Base-by-base conservation (phyloP, 2,329 filamentous ascomycete genomes). In the Neopestalotiopsis clavispora region DNA sequence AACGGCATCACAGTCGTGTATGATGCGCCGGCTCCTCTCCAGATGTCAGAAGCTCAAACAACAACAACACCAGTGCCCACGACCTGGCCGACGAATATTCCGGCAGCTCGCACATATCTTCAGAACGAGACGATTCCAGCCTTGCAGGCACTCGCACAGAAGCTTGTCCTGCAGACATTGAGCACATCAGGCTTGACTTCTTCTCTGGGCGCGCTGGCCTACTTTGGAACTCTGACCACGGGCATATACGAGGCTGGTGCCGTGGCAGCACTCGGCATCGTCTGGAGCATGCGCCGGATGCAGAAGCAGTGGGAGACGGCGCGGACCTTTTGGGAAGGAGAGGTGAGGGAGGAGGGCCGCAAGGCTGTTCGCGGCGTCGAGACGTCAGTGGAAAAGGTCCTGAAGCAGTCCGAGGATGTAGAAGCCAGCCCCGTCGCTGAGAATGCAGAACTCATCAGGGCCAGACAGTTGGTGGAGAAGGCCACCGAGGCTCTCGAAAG, bases 41-140 rank as follows among this genome's bases (percentile, higher is more conserved):
- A n/a, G 42, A 23, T 9, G 10, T 12, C 40, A 9, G 34, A 23
- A 23, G 34, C 4, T 9, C 13, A 45, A 5, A 58, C 58, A 20
- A 20, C 68, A 20, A 42, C 62, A 5, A 58, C 59, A 20, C 20
- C 68, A 20, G 49, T 62, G 38, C 75, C 76, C 45, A 81, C 76
- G 28, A 88, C 86, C 32, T 97, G 93, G 94, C 93, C 91, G 1
- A 86, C 88, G 2, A 89, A 94, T 69, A 95, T 98, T 69, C 84
- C 91, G 14, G 85, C 88, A 32, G 90, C 91, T 7, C 89, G 94
- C n/a, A 83, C 86, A 45, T 89, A 90, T 71, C 86, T 94, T 2
- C 85, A 90, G 57, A 81, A 85, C n/a, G 85, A 89, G 69, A 93
- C 91, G 0, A 86, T 94, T 2, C 91, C 91, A 1, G 88, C 90